Base-by-base conservation (phyloP, 805 yeast genomes). In the Yarrowia sp. region DNA sequence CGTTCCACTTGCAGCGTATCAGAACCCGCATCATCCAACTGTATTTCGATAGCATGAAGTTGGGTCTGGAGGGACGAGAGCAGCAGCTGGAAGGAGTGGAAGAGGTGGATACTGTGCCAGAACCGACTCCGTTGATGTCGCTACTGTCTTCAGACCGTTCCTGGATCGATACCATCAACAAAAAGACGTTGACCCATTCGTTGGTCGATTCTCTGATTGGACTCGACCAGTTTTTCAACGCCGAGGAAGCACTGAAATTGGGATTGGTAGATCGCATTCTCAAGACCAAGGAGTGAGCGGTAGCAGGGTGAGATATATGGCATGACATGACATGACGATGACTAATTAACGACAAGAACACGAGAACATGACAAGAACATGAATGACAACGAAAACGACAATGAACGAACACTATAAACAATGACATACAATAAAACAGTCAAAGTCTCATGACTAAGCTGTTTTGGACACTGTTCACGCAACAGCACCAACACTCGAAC, bases 211-310 rank as follows among this genome's bases (percentile, higher is more conserved):
- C 40, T 4, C 14, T 58, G 41, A 58, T 58, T 30, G 49, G 51
- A 0, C 22, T 41, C 22, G 63, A 58, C 17, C 63, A 58, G 63
- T 58, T 58, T 22, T 58, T 58, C 32, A 41, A 41, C 17, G 51
- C 63, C 7, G 51, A 58, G 10, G 63, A 58, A 19, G 63, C 63
- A 9, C 22, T 30, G 5, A 28, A 58, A 32, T 32, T 58, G 22
- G 63, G 63, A 6, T 3, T 58, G 51, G 63, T 58, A 1, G 63
- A 58, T 12, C 9, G 51, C 4, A 33, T 58, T 32, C 24, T 58
- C 9, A 58, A 58, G 28, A 43, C 36, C 32, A 58, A 58, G 51
- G 30, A 10, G n/a, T n/a, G n/a, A n/a, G n/a, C n/a, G n/a, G n/a
- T n/a, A n/a, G n/a, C n/a, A n/a, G 19, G 38, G 30, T 14, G 10